A percentile compares a stretch with the other conserved stretches of the same genome.
These are phyloP conservation scores for Dittrichia graveolens DNA, from an alignment of 129 eudicot genomes.

Conservation along the genomic window DNA sequence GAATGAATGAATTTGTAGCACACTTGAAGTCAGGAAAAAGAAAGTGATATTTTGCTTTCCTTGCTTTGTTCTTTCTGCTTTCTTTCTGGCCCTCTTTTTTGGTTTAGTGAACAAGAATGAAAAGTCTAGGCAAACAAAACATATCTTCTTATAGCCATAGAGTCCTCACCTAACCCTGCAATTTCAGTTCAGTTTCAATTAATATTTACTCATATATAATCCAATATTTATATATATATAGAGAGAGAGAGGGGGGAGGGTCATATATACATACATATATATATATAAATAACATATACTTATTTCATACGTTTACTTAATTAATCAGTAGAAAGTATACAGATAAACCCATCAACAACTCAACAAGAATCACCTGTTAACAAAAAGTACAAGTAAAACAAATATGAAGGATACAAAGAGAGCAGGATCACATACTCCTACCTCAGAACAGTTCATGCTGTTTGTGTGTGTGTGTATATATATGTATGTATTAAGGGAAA, in stretches of 20 bases:
- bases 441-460: neutral
- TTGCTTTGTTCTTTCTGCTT: constrained; percentile 34
- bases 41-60: constrained; percentile 20
- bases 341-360: constrained; percentile 39
- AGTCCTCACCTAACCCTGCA: constrained; percentile 60
- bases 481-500: neutral
- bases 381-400: constrained; percentile 42
- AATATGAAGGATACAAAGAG: constrained; percentile 10
- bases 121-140: constrained; percentile 34
- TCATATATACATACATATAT: neutral
- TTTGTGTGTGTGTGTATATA: neutral
- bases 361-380: constrained; percentile 63
- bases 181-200: constrained; percentile 38
- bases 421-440: neutral
- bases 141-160: constrained; percentile 51
- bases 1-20: constrained; percentile 14
- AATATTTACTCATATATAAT: constrained; percentile 7
- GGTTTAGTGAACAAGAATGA: constrained; percentile 31
- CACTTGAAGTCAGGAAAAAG: constrained; percentile 14
- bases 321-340: constrained; percentile 12
- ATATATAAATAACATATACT: neutral
- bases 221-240: neutral
- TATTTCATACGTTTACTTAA: neutral
- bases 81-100: neutral
- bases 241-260: neutral